Evolutionary conservation across 1,284 basidiomycete species (phyloP).

Genomic region (Boletus holoroseus): DNA sequence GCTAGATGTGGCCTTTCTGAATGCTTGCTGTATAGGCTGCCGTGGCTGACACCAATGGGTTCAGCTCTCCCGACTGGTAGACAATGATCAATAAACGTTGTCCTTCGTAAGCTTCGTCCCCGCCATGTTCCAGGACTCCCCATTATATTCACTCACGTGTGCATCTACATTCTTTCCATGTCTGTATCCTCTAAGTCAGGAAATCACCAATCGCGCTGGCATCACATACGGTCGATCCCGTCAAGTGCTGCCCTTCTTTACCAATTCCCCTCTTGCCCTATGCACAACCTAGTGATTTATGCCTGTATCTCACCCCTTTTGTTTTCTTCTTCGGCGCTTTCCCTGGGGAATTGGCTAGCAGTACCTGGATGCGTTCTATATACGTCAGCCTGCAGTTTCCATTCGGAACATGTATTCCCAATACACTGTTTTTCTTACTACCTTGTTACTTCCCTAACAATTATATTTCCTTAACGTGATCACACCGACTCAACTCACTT

Average conservation of each 20-base stretch:
- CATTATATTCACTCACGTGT: slow-evolving; percentile 4
- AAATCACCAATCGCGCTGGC: background rate
- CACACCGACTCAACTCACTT: too few relatives aligned
- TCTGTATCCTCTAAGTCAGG: slow-evolving; percentile 9
- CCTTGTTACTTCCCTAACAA: background rate
- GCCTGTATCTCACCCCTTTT: slow-evolving; percentile 16
- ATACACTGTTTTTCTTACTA: background rate
- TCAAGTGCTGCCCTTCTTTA: background rate
- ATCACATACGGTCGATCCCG: slow-evolving; percentile 1
- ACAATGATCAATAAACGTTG: background rate
- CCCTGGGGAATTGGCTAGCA: background rate
- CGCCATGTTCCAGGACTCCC: background rate
- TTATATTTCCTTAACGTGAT: background rate
- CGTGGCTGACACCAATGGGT: too few relatives aligned
- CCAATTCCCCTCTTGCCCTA: slow-evolving; percentile 1
- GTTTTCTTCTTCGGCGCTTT: background rate
- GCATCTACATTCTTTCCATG: background rate
- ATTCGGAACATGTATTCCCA: slow-evolving; percentile 5
- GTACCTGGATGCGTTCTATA: slow-evolving; percentile 7
- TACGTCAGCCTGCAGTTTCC: slow-evolving; percentile 1
- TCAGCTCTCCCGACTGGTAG: slow-evolving; percentile 30
- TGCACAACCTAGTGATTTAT: slow-evolving; percentile 6
- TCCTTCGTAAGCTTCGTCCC: slow-evolving; percentile 13
- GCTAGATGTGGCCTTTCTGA: slow-evolving; percentile 3
- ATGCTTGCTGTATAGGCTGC: slow-evolving; percentile 11